Conservation (phyloP, 441 rosid species). For the Aleurites moluccanus region DNA sequence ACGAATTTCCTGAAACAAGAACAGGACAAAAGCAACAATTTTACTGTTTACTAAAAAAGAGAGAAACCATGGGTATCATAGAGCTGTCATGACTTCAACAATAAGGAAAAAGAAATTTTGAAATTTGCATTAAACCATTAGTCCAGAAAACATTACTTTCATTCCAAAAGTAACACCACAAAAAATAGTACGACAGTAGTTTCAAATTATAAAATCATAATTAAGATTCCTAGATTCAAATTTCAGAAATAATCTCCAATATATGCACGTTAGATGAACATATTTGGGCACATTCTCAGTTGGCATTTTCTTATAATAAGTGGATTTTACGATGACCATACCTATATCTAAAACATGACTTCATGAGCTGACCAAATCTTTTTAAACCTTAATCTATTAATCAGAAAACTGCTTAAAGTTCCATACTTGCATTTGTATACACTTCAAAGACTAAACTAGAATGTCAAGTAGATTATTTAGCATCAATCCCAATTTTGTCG, state of each 20-base stretch:
- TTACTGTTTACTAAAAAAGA: background rate
- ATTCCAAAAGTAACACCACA: background rate
- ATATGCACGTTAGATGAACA: background rate
- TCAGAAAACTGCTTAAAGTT: background rate
- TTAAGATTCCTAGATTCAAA: background rate
- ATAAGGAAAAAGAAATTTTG: background rate
- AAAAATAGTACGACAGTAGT: background rate
- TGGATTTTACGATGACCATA: background rate
- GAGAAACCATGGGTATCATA: slow-evolving; percentile 2
- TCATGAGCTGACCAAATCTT: background rate
- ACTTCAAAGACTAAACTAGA: background rate
- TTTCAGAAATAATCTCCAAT: background rate
- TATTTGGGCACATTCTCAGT: background rate
- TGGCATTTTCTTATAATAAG: background rate
- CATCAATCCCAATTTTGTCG: background rate
- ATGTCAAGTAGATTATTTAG: background rate
- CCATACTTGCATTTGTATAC: background rate
- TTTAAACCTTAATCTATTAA: background rate
- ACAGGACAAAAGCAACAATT: background rate
- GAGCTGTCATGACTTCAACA: slow-evolving; percentile 8
- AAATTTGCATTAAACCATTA: background rate
- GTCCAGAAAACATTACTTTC: slow-evolving; percentile 1
- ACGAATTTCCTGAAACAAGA: slow-evolving; percentile 54
- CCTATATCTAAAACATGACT: background rate
- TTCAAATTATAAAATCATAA: background rate